Conservation (phyloP, 345 rosid species). For the Combretum micranthum region DNA sequence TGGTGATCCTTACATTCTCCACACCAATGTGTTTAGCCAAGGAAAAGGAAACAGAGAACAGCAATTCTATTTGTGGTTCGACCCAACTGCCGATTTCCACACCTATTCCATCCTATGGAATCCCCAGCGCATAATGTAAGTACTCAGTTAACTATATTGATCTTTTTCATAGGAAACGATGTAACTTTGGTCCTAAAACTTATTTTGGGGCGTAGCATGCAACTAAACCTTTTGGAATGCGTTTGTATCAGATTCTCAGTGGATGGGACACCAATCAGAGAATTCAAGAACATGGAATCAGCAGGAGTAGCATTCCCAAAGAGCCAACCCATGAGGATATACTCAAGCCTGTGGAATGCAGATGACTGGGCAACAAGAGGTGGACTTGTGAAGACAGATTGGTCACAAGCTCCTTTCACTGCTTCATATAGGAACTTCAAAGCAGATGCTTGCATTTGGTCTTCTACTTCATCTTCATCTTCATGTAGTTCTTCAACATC, state of each 20-base stretch:
- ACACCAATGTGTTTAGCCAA: constrained; percentile 48
- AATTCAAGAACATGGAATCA: constrained; percentile 52
- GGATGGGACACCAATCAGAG: constrained; percentile 52
- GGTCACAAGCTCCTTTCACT: constrained; percentile 58
- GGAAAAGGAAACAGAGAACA: constrained; percentile 64
- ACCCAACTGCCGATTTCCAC: constrained; percentile 52
- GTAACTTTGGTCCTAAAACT: too few relatives aligned
- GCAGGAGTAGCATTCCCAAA: constrained; percentile 41
- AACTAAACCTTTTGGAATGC: too few relatives aligned
- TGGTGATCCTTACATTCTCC: constrained; percentile 62
- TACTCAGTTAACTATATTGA: not conserved
- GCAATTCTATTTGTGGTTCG: constrained; percentile 64
- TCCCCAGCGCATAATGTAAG: constrained; percentile 45
- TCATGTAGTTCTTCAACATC: constrained; percentile 23
- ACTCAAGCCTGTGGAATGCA: constrained; percentile 57
- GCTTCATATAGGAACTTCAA: constrained; percentile 44
- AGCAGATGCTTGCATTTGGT: constrained; percentile 41
- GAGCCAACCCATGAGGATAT: constrained; percentile 47
- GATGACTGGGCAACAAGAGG: constrained; percentile 67
- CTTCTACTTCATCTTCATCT: constrained; percentile 21
- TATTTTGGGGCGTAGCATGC: too few relatives aligned
- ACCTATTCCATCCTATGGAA: constrained; percentile 56
- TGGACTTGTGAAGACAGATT: constrained; percentile 53
- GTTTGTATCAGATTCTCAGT: constrained; percentile 32
- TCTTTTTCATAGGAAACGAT: too few relatives aligned